Percentiles rank a stretch among this genome's conserved stretches.
Evolutionary conservation across 345 rosid species (phyloP).

Genomic region (Dipteronia sinensis): DNA sequence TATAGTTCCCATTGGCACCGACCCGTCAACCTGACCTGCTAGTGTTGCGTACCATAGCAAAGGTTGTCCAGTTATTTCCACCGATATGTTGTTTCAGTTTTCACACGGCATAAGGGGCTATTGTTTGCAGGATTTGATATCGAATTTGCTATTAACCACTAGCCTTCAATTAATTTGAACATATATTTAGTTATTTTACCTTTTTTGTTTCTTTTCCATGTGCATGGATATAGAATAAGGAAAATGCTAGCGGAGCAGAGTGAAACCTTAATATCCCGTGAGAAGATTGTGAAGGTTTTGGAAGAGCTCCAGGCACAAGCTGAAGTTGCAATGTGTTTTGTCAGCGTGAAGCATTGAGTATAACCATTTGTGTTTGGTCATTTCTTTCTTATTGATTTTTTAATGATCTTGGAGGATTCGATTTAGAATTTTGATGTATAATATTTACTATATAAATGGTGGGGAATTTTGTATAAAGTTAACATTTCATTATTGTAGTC

Average conservation of each 20-base stretch:
- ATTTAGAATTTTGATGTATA: background rate
- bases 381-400: too few relatives aligned
- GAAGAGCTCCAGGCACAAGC: conserved; percentile 95
- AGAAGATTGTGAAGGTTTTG: conserved; percentile 74
- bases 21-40: background rate
- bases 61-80: background rate
- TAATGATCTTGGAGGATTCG: background rate
- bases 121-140: background rate
- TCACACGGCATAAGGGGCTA: background rate
- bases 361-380: background rate
- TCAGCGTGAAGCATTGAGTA: conserved; percentile 62
- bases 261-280: conserved; percentile 53
- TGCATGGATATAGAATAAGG: conserved; percentile 61
- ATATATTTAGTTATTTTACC: conserved; percentile 16
- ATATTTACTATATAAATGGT: background rate
- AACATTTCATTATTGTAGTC: background rate
- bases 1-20: background rate
- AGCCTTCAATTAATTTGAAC: background rate
- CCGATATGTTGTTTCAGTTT: background rate
- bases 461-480: background rate
- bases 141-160: background rate
- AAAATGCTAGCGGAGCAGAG: conserved; percentile 63
- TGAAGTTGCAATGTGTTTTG: conserved; percentile 96
- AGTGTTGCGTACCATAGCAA: background rate
- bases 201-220: background rate